These are phyloP conservation scores for Sporormia fimetaria DNA, from an alignment of 495 filamentous ascomycete genomes.

Conservation along the genomic window DNA sequence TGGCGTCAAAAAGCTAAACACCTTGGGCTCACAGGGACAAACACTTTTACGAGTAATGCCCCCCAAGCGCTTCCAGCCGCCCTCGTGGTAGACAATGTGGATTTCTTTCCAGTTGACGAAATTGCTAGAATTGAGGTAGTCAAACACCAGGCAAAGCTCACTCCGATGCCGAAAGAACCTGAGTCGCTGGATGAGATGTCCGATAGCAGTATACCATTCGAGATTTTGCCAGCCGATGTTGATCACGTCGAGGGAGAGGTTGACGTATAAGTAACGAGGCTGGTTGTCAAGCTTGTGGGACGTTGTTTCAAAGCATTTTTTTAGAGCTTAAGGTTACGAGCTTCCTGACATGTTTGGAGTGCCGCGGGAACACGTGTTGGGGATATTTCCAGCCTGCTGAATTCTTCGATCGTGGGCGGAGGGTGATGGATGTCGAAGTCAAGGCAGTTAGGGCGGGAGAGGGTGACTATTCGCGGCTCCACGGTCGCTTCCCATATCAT, in stretches of 20 bases:
- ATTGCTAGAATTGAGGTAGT: not conserved
- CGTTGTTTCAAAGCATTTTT: constrained; percentile 4
- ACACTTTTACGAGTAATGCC: too few relatives aligned
- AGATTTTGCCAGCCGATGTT: not conserved
- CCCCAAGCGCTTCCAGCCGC: too few relatives aligned
- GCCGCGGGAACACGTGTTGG: constrained; percentile 4
- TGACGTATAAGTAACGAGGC: constrained; percentile 5
- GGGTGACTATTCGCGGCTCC: constrained; percentile 5
- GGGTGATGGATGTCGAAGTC: not conserved
- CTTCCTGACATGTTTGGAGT: constrained; percentile 8
- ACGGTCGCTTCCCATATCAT: constrained; percentile 9
- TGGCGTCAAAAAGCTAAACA: too few relatives aligned
- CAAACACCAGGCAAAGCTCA: too few relatives aligned
- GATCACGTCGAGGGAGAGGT: constrained; percentile 6
- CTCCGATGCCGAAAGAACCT: too few relatives aligned
- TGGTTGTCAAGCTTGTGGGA: not conserved
- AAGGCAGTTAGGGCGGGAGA: not conserved
- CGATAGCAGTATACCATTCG: not conserved
- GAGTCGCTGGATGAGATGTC: not conserved
- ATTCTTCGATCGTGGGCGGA: too few relatives aligned
- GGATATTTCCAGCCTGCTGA: not conserved
- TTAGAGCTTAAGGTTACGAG: constrained; percentile 4
- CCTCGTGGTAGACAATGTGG: constrained; percentile 5
- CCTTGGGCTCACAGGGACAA: too few relatives aligned
- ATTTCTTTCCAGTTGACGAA: constrained; percentile 10